Conservation (phyloP, 495 filamentous ascomycete species). For the Aspergillus asperescens region DNA sequence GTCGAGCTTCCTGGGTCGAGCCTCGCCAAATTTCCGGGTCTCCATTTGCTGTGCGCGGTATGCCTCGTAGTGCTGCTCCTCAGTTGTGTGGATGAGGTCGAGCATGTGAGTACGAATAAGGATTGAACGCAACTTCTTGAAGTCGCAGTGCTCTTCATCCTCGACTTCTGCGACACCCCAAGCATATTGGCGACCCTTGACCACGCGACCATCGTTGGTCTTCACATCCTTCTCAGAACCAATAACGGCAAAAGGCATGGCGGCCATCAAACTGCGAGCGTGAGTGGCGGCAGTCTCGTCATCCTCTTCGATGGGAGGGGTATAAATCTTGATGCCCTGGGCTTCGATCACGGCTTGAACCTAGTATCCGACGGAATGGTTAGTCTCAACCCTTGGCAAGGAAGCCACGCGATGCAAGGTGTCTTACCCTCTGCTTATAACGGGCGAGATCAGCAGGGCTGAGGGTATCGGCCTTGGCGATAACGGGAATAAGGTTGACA, state of each 20-base stretch:
- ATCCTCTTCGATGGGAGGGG: conserved; percentile 94
- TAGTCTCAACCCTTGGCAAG: not conserved
- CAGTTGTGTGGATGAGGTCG: conserved; percentile 97
- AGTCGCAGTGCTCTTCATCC: conserved; percentile 99
- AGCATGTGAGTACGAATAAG: conserved; percentile 99
- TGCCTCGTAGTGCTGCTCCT: conserved; percentile 97
- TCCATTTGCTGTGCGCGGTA: conserved; percentile 99
- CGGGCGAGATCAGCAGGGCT: conserved; percentile 84
- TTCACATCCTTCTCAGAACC: conserved; percentile 99
- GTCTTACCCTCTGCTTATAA: conserved; percentile 84
- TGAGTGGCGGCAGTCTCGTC: conserved; percentile 93
- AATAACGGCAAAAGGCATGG: conserved; percentile 98
- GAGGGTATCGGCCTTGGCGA: conserved; percentile 97
- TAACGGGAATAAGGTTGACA: conserved; percentile 96
- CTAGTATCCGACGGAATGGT: conserved; percentile 40
- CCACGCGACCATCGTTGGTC: conserved; percentile 87
- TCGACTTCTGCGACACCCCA: conserved; percentile 99
- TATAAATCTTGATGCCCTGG: conserved; percentile 99
- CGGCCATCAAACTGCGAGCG: conserved; percentile 85
- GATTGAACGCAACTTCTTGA: conserved; percentile 99
- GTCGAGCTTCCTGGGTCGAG: conserved; percentile 92
- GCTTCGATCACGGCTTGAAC: conserved; percentile 93
- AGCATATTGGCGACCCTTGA: conserved; percentile 97
- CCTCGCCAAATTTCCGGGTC: conserved; percentile 98
- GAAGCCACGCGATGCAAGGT: not conserved